These are phyloP conservation scores for Helenozyma rhizophorensis DNA, from an alignment of 805 yeast species.

Conservation along the genomic window DNA sequence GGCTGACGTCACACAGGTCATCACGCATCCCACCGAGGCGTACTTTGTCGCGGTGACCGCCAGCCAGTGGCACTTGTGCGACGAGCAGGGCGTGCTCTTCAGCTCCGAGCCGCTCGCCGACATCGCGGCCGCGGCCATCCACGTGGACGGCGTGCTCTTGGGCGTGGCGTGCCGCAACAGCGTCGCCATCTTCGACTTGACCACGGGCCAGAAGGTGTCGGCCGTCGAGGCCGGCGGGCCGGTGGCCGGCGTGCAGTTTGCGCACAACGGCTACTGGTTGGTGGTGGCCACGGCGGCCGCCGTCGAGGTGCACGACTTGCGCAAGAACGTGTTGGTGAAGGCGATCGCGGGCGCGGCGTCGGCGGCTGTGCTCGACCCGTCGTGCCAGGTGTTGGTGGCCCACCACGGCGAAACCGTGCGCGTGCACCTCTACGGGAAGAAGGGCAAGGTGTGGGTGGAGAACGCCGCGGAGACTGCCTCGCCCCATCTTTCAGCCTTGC, in stretches of 20 bases:
- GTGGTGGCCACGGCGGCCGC: conserved; percentile 24
- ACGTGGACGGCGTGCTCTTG: conserved; percentile 46
- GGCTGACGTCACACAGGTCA: conserved; percentile 1
- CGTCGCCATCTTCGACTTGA: conserved; percentile 36
- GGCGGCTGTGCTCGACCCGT: conserved; percentile 29
- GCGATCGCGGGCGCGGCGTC: conserved; percentile 14
- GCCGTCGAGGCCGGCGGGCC: conserved; percentile 16
- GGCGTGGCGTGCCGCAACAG: conserved; percentile 28
- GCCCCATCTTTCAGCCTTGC: conserved; percentile 3
- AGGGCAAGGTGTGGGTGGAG: conserved; percentile 34
- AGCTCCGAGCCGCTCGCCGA: conserved; percentile 7
- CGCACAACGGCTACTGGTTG: conserved; percentile 64
- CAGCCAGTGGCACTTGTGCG: conserved; percentile 8
- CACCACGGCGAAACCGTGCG: conserved; percentile 13
- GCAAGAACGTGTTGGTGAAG: conserved; percentile 32
- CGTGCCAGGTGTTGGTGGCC: conserved; percentile 29
- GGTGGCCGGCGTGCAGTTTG: conserved; percentile 43
- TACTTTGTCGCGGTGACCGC: conserved; percentile 12
- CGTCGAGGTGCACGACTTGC: conserved; percentile 41
- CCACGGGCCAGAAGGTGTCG: conserved; percentile 33
- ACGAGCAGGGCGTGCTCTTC: conserved; percentile 6
- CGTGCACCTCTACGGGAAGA: conserved; percentile 36
- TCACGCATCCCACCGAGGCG: conserved; percentile 13
- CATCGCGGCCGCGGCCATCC: conserved; percentile 28
- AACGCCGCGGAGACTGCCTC: conserved; percentile 2